These are phyloP conservation scores for Ottelia alismoides DNA, from an alignment of 106 monocot species.

Conservation along the genomic window DNA sequence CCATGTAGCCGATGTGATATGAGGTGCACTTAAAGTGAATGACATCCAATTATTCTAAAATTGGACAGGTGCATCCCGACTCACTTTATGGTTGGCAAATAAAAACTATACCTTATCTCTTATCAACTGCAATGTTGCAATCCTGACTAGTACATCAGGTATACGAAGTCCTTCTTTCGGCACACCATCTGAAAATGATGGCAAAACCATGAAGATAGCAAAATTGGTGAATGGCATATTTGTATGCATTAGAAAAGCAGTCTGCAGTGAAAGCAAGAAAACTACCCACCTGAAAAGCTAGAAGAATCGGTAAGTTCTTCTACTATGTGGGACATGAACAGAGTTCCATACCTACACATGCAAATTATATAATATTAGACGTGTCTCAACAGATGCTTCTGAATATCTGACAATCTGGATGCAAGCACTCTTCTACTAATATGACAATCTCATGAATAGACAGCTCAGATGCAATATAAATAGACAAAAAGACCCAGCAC, in stretches of 20 bases:
- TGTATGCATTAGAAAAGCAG: too few species aligned
- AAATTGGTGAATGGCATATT: too few species aligned
- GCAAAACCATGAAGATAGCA: too few species aligned
- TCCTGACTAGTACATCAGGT: constrained; percentile 69
- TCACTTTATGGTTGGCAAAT: too few species aligned
- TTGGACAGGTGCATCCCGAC: background rate
- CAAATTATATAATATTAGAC: background rate
- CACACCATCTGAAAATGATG: constrained; percentile 68
- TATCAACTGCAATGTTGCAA: constrained; percentile 61
- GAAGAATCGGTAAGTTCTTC: constrained; percentile 53
- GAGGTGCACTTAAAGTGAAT: too few species aligned
- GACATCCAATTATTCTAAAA: constrained; percentile 1
- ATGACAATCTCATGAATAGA: too few species aligned
- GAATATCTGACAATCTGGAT: background rate
- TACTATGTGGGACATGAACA: constrained; percentile 75
- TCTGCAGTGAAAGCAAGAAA: too few species aligned
- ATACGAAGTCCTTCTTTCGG: constrained; percentile 84
- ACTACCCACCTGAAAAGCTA: constrained; percentile 52
- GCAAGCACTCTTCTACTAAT: background rate
- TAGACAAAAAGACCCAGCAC: too few species aligned
- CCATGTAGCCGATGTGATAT: too few species aligned
- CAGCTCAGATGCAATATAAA: too few species aligned
- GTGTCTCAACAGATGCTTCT: background rate
- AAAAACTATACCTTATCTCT: constrained; percentile 64
- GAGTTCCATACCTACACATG: constrained; percentile 57